Percentiles rank a stretch among this genome's conserved stretches.
phyloP scores from a whole-genome alignment of 192 early-diverging fungal genomes.

The Mortierella antarctica region DNA sequence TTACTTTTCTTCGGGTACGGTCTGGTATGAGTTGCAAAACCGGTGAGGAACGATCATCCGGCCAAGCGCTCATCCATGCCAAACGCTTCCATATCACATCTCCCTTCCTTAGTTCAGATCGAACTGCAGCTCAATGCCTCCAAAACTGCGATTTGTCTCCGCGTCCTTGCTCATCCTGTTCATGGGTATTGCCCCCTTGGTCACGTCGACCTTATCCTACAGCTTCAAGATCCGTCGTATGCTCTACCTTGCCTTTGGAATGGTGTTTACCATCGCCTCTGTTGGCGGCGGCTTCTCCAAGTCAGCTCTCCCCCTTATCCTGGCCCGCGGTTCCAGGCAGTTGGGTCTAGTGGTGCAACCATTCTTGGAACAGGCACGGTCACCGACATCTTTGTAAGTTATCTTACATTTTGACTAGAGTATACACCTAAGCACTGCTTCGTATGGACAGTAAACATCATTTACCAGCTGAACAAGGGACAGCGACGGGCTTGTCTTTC shows the following conservation, averaged over 20 bases:
- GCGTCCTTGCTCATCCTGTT: conserved; percentile 61
- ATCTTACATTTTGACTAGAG: too few species aligned
- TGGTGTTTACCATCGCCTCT: conserved; percentile 55
- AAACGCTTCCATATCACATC: too few species aligned
- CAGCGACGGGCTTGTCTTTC: conserved; percentile 47
- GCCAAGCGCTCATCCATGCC: too few species aligned
- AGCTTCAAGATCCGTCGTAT: conserved; percentile 55
- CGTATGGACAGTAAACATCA: background rate
- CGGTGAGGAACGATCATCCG: too few species aligned
- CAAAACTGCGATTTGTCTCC: conserved; percentile 44
- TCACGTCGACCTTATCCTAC: conserved; percentile 59
- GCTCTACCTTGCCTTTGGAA: conserved; percentile 54
- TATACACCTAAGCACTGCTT: background rate
- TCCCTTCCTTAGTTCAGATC: conserved; percentile 52
- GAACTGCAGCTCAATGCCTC: conserved; percentile 52
- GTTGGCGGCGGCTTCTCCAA: conserved; percentile 55
- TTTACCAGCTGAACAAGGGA: conserved; percentile 45
- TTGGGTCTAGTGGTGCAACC: conserved; percentile 57
- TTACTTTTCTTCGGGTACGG: too few species aligned
- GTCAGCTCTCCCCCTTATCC: conserved; percentile 43
- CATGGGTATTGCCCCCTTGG: conserved; percentile 61
- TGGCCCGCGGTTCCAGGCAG: conserved; percentile 57
- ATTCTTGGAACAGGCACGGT: conserved; percentile 59
- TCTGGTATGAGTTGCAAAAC: too few species aligned
- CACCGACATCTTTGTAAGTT: conserved; percentile 51